Conservation (phyloP, 202 grass and related monocot genomes). For the Eragrostis tef region DNA sequence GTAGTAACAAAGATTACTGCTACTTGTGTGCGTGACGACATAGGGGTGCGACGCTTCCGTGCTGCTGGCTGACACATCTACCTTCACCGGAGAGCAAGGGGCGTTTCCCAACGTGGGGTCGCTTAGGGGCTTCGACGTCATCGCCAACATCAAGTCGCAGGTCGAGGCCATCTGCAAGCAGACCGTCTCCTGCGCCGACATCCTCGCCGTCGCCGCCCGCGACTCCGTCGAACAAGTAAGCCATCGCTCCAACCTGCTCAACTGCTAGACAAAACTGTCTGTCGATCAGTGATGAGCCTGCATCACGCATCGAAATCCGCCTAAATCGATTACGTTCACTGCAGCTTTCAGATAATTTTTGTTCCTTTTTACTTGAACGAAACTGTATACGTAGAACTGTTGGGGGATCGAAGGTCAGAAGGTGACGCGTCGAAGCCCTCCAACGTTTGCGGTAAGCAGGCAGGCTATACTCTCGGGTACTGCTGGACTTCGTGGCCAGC, state of each 20-base stretch:
- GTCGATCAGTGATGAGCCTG: too few relatives aligned
- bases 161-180: slow-evolving; percentile 57
- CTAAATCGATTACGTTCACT: too few relatives aligned
- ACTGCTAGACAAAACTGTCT: too few relatives aligned
- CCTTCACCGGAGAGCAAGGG: slow-evolving; percentile 63
- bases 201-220: slow-evolving; percentile 59
- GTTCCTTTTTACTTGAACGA: too few relatives aligned
- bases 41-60: slow-evolving; percentile 81
- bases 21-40: background rate
- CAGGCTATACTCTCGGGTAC: background rate
- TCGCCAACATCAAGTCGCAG: slow-evolving; percentile 61
- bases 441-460: slow-evolving; percentile 46
- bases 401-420: too few relatives aligned
- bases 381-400: too few relatives aligned
- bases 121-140: slow-evolving; percentile 62
- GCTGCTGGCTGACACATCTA: slow-evolving; percentile 54
- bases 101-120: slow-evolving; percentile 53
- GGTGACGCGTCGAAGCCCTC: too few relatives aligned
- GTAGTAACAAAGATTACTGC: background rate
- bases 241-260: too few relatives aligned
- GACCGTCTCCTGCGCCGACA: slow-evolving; percentile 74
- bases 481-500: background rate
- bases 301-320: too few relatives aligned
- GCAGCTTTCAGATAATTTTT: too few relatives aligned
- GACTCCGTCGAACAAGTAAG: slow-evolving; percentile 64